Evolutionary conservation across 306 rosid species (phyloP).

Genomic region (Geum urbanum): DNA sequence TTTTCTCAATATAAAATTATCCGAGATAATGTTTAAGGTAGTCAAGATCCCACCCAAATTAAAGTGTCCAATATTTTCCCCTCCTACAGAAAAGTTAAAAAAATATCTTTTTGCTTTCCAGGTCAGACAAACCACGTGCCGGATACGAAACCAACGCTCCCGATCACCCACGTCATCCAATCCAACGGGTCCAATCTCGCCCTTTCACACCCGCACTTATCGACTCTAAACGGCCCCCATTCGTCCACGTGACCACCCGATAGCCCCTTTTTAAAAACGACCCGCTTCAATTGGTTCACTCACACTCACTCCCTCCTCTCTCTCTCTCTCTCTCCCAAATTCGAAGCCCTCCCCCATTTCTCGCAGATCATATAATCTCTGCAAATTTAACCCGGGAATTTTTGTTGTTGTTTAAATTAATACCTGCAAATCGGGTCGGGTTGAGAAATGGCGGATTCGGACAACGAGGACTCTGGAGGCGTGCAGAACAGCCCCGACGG

Average conservation of each 20-base stretch:
- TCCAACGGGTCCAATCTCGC: slow-evolving; percentile 17
- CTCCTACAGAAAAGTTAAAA: background rate
- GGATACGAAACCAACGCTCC: slow-evolving; percentile 26
- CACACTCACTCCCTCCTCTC: too few species aligned
- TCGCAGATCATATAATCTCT: too few species aligned
- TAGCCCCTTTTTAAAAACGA: slow-evolving; percentile 31
- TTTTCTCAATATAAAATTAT: too few species aligned
- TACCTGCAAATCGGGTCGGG: too few species aligned
- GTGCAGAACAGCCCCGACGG: slow-evolving; percentile 16
- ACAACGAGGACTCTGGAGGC: slow-evolving; percentile 71
- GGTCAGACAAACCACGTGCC: slow-evolving; percentile 36
- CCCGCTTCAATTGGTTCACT: slow-evolving; percentile 32
- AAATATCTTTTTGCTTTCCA: slow-evolving; percentile 10
- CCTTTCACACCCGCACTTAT: slow-evolving; percentile 42
- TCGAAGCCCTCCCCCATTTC: slow-evolving; percentile 16
- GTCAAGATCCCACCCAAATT: background rate
- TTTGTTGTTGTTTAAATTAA: too few species aligned
- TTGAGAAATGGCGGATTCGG: slow-evolving; percentile 64
- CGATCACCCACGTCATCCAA: slow-evolving; percentile 30
- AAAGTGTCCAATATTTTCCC: too few species aligned
- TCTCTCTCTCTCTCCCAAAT: background rate
- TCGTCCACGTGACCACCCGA: slow-evolving; percentile 43
- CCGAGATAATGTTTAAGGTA: too few species aligned
- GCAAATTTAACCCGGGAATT: too few species aligned
- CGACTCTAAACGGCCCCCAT: slow-evolving; percentile 44